Percentiles rank a stretch among this genome's conserved stretches.
Evolutionary conservation across 306 rosid genomes (phyloP).

Genomic region (Begonia fuchsioides): DNA sequence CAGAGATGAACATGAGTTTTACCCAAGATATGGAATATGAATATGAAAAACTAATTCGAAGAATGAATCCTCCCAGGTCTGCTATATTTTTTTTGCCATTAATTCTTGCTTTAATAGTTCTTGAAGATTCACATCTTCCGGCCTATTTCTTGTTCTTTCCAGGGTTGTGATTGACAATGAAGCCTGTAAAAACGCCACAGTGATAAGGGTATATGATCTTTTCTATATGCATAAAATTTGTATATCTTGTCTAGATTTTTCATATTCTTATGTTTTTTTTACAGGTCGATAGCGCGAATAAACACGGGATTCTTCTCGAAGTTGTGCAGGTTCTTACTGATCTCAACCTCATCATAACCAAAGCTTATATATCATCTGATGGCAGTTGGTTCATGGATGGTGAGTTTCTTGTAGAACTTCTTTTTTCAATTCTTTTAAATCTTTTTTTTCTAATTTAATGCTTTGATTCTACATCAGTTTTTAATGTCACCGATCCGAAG

Average conservation of each 20-base stretch:
- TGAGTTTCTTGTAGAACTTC: slow-evolving; percentile 12
- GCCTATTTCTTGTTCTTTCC: slow-evolving; percentile 12
- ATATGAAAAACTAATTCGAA: slow-evolving; percentile 69
- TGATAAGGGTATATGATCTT: slow-evolving; percentile 33
- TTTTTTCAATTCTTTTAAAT: too few species aligned
- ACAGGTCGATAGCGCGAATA: slow-evolving; percentile 67
- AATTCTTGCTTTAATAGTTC: slow-evolving; percentile 4
- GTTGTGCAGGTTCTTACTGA: slow-evolving; percentile 88
- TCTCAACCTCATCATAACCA: slow-evolving; percentile 58
- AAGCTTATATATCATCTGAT: slow-evolving; percentile 91
- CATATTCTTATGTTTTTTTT: background rate
- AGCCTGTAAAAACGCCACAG: slow-evolving; percentile 47
- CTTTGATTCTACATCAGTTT: slow-evolving; percentile 33
- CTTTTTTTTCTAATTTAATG: too few species aligned
- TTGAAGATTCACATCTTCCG: slow-evolving; percentile 20
- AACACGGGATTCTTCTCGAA: slow-evolving; percentile 81
- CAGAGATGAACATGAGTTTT: slow-evolving; percentile 63
- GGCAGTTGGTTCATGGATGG: slow-evolving; percentile 99
- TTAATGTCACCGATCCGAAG: slow-evolving; percentile 79
- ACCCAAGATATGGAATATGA: slow-evolving; percentile 81
- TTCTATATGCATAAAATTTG: slow-evolving; percentile 39
- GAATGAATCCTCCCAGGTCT: slow-evolving; percentile 85
- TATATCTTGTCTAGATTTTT: slow-evolving; percentile 6
- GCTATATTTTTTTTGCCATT: slow-evolving; percentile 3
- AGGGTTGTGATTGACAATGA: slow-evolving; percentile 67